Percentiles rank a stretch among this genome's conserved stretches.
These are phyloP conservation scores for Ophiostoma piceae DNA, from an alignment of 2,329 filamentous ascomycete species.

Conservation along the genomic window DNA sequence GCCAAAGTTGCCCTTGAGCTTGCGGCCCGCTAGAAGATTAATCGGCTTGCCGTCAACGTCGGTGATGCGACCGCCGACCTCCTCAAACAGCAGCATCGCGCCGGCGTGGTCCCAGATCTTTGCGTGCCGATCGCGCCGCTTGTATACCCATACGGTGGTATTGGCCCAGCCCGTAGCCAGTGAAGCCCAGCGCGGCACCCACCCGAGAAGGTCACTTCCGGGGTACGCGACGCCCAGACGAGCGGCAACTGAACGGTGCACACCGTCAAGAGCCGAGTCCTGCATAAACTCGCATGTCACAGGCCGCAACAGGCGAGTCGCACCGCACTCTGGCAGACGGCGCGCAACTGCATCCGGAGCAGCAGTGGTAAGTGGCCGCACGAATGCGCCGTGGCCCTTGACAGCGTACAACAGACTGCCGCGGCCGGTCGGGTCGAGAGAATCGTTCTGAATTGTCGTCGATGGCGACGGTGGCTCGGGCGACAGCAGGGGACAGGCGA, in stretches of 20 bases:
- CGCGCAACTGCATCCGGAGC: not conserved
- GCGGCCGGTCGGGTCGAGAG: constrained; percentile 40
- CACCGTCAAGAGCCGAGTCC: constrained; percentile 45
- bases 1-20: constrained; percentile 48
- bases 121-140: constrained; percentile 41
- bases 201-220: constrained; percentile 50
- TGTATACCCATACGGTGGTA: constrained; percentile 54
- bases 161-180: constrained; percentile 51
- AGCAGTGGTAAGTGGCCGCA: constrained; percentile 37
- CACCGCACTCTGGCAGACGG: constrained; percentile 19
- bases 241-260: constrained; percentile 43
- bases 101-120: constrained; percentile 59
- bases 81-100: constrained; percentile 54
- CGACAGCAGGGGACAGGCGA: constrained; percentile 42
- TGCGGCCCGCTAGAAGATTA: constrained; percentile 46
- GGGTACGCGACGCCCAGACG: constrained; percentile 42
- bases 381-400: constrained; percentile 44
- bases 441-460: constrained; percentile 43
- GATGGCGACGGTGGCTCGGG: constrained; percentile 36
- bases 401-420: constrained; percentile 51
- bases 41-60: constrained; percentile 50
- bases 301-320: constrained; percentile 34
- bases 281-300: constrained; percentile 46
- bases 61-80: constrained; percentile 51
- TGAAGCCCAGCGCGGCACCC: constrained; percentile 52